Conservation (phyloP, 306 rosid species). For the Begonia fuchsioides region DNA sequence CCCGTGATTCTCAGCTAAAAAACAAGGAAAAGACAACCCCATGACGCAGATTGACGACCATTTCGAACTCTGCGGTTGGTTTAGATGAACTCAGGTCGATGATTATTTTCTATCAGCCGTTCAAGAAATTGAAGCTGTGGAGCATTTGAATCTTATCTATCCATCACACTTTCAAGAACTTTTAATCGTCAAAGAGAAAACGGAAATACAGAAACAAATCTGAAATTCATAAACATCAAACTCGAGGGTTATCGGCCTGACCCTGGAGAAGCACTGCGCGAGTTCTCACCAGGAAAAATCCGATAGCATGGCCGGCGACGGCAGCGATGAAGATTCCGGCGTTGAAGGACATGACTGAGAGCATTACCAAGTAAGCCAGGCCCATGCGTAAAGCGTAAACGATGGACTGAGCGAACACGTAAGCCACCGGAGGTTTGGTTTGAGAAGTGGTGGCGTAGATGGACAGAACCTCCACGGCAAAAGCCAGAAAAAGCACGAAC, state of each 20-base stretch:
- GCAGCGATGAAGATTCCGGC: constrained; percentile 54
- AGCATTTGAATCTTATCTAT: too few relatives aligned
- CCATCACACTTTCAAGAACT: too few relatives aligned
- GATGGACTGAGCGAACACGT: constrained; percentile 14
- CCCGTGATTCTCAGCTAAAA: too few relatives aligned
- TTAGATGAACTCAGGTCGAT: too few relatives aligned
- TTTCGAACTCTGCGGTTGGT: too few relatives aligned
- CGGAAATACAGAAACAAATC: too few relatives aligned
- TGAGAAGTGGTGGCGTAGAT: constrained; percentile 16
- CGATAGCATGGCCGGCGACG: constrained; percentile 44
- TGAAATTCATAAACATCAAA: constrained; percentile 13
- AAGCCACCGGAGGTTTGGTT: constrained; percentile 3
- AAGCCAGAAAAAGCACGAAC: constrained; percentile 35
- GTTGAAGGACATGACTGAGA: constrained; percentile 67
- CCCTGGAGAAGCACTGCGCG: constrained; percentile 13
- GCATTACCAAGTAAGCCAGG: constrained; percentile 51
- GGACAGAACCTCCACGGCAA: constrained; percentile 27
- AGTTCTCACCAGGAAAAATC: constrained; percentile 32
- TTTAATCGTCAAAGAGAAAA: too few relatives aligned
- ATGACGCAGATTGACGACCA: too few relatives aligned
- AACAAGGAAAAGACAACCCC: too few relatives aligned
- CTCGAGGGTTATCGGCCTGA: constrained; percentile 7
- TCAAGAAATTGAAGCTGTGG: too few relatives aligned
- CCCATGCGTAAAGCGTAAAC: constrained; percentile 23
- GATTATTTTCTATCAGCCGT: too few relatives aligned